Base-by-base conservation (phyloP, 768 basidiomycete genomes). In the Leccinum disarticulatum region DNA sequence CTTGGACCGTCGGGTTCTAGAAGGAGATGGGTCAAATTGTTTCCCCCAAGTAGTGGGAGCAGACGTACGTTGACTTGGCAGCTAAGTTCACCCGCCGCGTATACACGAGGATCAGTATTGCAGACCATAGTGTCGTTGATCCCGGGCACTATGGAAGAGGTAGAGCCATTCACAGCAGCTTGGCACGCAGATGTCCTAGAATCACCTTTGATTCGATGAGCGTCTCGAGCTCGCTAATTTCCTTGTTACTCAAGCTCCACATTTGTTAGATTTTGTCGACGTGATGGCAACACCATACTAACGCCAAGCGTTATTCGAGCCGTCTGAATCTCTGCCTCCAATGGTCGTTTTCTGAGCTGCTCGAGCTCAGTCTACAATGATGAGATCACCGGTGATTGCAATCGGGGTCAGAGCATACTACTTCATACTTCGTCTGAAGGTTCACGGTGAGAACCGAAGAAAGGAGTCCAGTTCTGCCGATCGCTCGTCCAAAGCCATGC, bases 191-290 rank as follows among this genome's bases (percentile, higher is more conserved):
- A 77, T 1, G 4, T 54, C 28, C 25, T 47, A 19, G 14, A 57
- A 74, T 57, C 61, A 91, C 93, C 85, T 97, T 98, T 56, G 91
- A 83, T 71, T 99, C 96, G n/a, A 98, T 87, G 46, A 98, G 79
- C 41, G 88, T 83, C 73, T 98, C 96, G n/a, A 98, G 81, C 70
- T 98, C 94, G 56, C 87, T 85, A 54, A 98, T 90, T 76, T 98
- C 94, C 68, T 93, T 91, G 74, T 92, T 89, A 4, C 25, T 25
- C 25, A 61, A 95, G 82, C 92, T 95, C 64, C 46, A 61, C 22
- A 54, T 50, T 54, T 35, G 17, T 61, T 48, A 47, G 53, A 59
- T 52, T 48, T 27, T 49, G 11, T 30, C 25, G 28, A 25, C 41
- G 52, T 35, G 36, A 52, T 11, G 2, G 48, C 17, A 58, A 31